Evolutionary conservation across 208 protist species (phyloP).

Genomic region (Trichomonas gallinae): DNA sequence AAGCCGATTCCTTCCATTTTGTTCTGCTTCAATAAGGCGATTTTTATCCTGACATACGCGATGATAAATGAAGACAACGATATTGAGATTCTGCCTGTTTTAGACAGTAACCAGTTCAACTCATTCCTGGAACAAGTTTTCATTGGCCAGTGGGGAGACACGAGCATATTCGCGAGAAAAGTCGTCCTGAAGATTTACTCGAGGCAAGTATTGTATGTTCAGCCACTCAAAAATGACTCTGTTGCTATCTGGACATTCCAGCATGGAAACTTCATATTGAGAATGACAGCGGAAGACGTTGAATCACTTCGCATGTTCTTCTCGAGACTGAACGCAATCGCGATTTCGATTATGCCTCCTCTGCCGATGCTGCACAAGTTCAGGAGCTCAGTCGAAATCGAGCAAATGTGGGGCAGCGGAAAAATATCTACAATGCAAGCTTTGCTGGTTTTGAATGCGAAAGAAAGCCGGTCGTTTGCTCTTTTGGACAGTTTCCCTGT

Average conservation of each 20-base stretch:
- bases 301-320: not conserved
- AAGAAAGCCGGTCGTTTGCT: not conserved
- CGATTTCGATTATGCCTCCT: not conserved
- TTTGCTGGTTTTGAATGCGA: not conserved
- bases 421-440: not conserved
- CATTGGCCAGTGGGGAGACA: not conserved
- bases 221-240: not conserved
- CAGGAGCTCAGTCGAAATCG: not conserved
- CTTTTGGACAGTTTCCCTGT: not conserved
- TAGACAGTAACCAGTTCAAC: not conserved
- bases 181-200: not conserved
- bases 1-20: not conserved
- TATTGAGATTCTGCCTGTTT: not conserved
- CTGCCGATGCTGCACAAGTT: not conserved
- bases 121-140: not conserved
- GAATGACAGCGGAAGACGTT: not conserved
- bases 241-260: not conserved
- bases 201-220: not conserved
- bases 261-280: not conserved
- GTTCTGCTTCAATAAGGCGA: not conserved
- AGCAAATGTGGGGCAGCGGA: not conserved
- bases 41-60: not conserved
- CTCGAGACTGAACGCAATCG: not conserved
- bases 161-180: not conserved
- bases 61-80: not conserved